Base-by-base conservation (phyloP, 2,329 filamentous ascomycete genomes). In the Exophiala lecanii-corni region DNA sequence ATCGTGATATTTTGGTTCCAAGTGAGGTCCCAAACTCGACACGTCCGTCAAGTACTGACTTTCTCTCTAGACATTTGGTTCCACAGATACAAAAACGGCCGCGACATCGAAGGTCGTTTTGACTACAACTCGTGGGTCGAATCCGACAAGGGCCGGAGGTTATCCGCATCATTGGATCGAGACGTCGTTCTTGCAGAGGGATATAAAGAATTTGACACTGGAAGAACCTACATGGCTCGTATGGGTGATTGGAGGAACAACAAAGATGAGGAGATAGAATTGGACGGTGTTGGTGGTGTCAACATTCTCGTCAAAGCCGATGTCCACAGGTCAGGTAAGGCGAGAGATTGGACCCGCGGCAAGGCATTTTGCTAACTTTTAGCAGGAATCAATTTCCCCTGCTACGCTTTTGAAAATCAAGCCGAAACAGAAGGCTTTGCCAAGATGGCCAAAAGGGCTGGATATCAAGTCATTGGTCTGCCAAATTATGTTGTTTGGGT, bases 111-210 rank as follows among this genome's bases (percentile, higher is more conserved):
- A 70, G 92, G 92, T 52, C 82, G 87, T 76, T 98, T 97, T 62
- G 92, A 98, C 64, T 98, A 98, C 72, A 98, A 98, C 68, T 97
- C 92, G 1, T 98, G 92, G 92, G 79, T 94, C 57, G 92, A 98
- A 69, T 91, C 91, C 7, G 83, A 89, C 39, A 85, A 91, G 65
- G 89, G 78, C 36, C 78, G 84, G 46, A 84, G 82, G 59, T 75
- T 97, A 41, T 74, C 83, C n/a, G 70, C 76, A 4, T 79, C 71
- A 40, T 74, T 97, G 15, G 76, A 84, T 54, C 89, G 88, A 61
- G 81, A 96, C 57, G 74, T 86, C 16, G 75, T 98, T 45, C 74
- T 98, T 20, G 92, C 87, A 17, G 92, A 98, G 75, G 92, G 91
- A 35, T 98, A 98, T 71, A 88, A 88, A 64, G 81, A 98, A 63